Evolutionary conservation across 2,329 filamentous ascomycete species (phyloP), one percentile per base, ranked within the genome.

Genomic region (Xylariaceae sp.): DNA sequence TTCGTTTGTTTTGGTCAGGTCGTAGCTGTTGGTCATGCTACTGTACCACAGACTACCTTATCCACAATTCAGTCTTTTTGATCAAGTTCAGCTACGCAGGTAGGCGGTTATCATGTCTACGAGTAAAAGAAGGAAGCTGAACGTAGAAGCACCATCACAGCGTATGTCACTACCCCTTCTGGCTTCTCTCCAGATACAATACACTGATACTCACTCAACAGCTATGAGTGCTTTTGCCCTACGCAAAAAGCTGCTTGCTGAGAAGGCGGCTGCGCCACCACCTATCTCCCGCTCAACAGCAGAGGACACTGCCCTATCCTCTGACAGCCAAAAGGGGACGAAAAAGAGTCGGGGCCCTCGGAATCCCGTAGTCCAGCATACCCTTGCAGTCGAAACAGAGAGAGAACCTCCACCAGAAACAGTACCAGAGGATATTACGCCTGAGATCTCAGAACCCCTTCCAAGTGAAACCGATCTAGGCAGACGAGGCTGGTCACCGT

Each of bases 191-290:
- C 4, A 27, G 22, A 27, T 27, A 27, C 22, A 27, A 27, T 27
- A 7, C n/a, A 27, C 22, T 27, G 7, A 27, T 27, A 5, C 22
- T 27, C 22, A 27, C 22, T 39, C 33, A n/a, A 41, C 43, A 71
- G 66, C 62, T 15, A 65, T 73, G 65, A 75, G 73, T 59, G 74
- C 73, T 17, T 74, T 75, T 60, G 71, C 73, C 18, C 62, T 74
- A 33, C 65, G 73, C 2, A 69, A 69, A 48, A 68, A 63, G 47
- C 60, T 74, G 3, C 59, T 71, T 43, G 62, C 54, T 53, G 58
- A 60, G 46, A 57, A 56, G 43, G 47, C 22, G 22, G 22, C 22
- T 27, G 22, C 22, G 22, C 22, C 22, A 5, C 4, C 7, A 7
- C 22, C 42, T 11, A n/a, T 11, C 18, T 18, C 14, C 12, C 45